Evolutionary conservation across 1,284 basidiomycete genomes (phyloP), one percentile per base, ranked within the genome.

Genomic region (Leucoagaricus sp.): DNA sequence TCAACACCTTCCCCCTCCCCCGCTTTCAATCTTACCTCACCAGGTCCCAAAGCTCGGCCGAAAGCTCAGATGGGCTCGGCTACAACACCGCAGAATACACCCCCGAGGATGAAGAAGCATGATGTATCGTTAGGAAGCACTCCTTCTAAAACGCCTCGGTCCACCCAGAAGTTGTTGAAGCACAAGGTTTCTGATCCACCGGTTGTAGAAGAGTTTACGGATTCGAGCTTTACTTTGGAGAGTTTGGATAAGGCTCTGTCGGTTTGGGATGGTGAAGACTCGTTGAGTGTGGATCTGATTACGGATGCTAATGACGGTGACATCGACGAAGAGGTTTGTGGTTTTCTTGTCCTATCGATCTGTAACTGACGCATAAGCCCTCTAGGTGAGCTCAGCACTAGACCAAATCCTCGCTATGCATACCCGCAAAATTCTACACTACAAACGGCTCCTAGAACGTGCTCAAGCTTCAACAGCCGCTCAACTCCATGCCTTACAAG

Each of bases 401-500:
- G 73, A 81, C 23, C 69, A 71, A 40, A 74, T 91, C 46, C 74
- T 82, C n/a, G 70, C 72, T 10, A 70, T 88, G 42, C 87, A 91
- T 65, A 75, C 82, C 8, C 76, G 78, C 52, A 86, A 86, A 63
- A 77, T 90, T 21, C 77, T 84, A n/a, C 83, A 86, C 59, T 87
- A 89, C 70, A 89, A 86, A 64, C 81, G 89, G 2, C 77, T 92
- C 1, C 78, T 92, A 9, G 89, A 91, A 64, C 86, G 87, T 44
- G 80, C 88, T 0, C 89, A 92, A 63, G 84, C 86, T 0, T 84
- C 85, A 7, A 80, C 86, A 1, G 88, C 90, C 0, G 85, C 89
- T 0, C 89, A 92, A 64, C 75, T 91, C 1, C 89, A 91, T 63
- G 89, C 90, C 0, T 72, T 92, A 2, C 89, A 91, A 68, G 89